A percentile compares a stretch with the other conserved stretches of the same genome.
These are phyloP conservation scores for Tylopilus plumbeoviolaceoides DNA, from an alignment of 768 basidiomycete genomes.

Conservation along the genomic window DNA sequence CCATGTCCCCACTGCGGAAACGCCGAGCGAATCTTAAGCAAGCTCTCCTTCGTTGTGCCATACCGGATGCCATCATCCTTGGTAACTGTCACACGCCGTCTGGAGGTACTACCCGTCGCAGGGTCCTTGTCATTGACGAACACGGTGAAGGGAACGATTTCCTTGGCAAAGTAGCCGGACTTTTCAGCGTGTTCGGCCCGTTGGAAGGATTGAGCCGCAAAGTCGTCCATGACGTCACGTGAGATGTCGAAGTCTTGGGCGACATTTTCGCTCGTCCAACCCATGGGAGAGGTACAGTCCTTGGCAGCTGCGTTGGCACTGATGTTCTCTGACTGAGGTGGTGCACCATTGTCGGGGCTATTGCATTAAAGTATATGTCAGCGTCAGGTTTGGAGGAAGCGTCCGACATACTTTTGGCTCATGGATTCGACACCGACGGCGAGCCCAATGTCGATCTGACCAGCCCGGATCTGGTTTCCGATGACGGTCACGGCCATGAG, in stretches of 20 bases:
- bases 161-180: slow-evolving; percentile 56
- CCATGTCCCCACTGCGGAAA: slow-evolving; percentile 80
- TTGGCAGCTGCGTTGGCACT: slow-evolving; percentile 49
- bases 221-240: slow-evolving; percentile 71
- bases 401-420: slow-evolving; percentile 58
- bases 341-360: slow-evolving; percentile 64
- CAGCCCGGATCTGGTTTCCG: slow-evolving; percentile 68
- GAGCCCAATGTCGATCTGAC: slow-evolving; percentile 79
- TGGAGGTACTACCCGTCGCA: slow-evolving; percentile 41
- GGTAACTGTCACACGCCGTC: slow-evolving; percentile 49
- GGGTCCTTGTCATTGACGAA: slow-evolving; percentile 59
- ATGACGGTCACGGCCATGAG: slow-evolving; percentile 81
- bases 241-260: slow-evolving; percentile 69
- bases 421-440: slow-evolving; percentile 87
- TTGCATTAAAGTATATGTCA: background rate
- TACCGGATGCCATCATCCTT: slow-evolving; percentile 78
- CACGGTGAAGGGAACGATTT: slow-evolving; percentile 76
- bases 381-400: too few species aligned
- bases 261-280: slow-evolving; percentile 88
- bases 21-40: slow-evolving; percentile 64
- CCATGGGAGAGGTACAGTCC: slow-evolving; percentile 73
- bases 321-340: slow-evolving; percentile 58
- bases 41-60: slow-evolving; percentile 62
- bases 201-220: slow-evolving; percentile 72
- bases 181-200: slow-evolving; percentile 74